phyloP scores from a whole-genome alignment of 2,329 filamentous ascomycete species.

The Calonectria leucothoes region DNA sequence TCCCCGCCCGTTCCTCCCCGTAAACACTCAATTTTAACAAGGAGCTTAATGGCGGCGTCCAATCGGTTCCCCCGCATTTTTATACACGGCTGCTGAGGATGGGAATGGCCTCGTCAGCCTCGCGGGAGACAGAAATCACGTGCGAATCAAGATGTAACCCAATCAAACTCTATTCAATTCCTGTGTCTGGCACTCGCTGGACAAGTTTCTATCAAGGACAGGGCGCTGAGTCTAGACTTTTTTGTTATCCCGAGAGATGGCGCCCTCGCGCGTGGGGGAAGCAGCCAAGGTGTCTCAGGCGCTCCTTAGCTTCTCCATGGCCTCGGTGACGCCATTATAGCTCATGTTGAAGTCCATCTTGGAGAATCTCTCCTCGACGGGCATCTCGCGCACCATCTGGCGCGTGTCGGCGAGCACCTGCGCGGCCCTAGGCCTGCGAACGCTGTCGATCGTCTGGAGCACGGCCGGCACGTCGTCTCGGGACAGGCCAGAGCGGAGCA shows the following conservation, averaged over 20 bases:
- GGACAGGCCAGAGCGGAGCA: background rate
- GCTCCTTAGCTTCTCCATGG: background rate
- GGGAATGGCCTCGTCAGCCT: background rate
- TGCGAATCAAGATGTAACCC: slow-evolving; percentile 2
- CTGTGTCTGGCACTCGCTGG: background rate
- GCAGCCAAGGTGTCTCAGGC: background rate
- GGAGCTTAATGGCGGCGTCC: background rate
- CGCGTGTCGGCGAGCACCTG: slow-evolving; percentile 16
- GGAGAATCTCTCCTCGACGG: slow-evolving; percentile 14
- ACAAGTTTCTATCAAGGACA: background rate
- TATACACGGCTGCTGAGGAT: background rate
- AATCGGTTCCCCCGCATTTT: background rate
- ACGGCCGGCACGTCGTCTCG: background rate
- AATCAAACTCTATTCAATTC: background rate
- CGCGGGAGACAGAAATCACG: background rate
- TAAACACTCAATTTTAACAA: background rate
- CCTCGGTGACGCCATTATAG: slow-evolving; percentile 9
- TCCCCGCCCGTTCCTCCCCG: background rate
- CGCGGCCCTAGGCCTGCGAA: background rate
- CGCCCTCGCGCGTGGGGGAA: background rate
- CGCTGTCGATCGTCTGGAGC: slow-evolving; percentile 2
- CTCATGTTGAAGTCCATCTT: slow-evolving; percentile 22
- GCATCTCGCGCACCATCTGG: slow-evolving; percentile 13
- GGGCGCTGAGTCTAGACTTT: background rate
- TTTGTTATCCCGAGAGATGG: background rate